Conservation (phyloP, 2,329 filamentous ascomycete species). For the Cladosporium cucumerinum region DNA sequence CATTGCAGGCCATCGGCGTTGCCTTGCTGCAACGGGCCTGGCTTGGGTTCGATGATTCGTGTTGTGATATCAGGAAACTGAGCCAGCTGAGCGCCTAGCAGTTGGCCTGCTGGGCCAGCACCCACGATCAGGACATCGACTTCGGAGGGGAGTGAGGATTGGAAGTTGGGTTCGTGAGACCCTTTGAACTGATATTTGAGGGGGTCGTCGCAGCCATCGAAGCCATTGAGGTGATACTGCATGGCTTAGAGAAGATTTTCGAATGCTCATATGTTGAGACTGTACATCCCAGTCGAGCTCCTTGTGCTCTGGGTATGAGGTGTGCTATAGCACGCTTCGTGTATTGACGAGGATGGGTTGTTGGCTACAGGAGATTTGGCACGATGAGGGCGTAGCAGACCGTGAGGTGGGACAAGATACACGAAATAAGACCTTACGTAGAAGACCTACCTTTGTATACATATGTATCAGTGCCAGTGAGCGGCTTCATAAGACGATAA, state of each 20-base stretch:
- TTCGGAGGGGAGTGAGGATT: conserved; percentile 33
- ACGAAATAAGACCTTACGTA: background rate
- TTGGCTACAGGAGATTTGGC: background rate
- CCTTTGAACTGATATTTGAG: conserved; percentile 30
- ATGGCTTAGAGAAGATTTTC: conserved; percentile 18
- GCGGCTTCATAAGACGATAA: background rate
- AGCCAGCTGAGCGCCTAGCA: conserved; percentile 51
- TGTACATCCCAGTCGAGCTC: background rate
- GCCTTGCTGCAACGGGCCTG: conserved; percentile 32
- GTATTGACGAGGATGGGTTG: background rate
- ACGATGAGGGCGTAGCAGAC: background rate
- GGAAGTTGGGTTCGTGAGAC: conserved; percentile 29
- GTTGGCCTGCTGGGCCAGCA: conserved; percentile 48
- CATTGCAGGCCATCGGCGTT: conserved; percentile 59
- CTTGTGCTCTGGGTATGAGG: background rate
- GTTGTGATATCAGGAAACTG: conserved; percentile 47
- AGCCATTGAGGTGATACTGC: conserved; percentile 37
- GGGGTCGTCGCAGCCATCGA: conserved; percentile 33
- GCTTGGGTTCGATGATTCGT: conserved; percentile 43
- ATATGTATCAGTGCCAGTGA: background rate
- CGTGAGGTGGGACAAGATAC: background rate
- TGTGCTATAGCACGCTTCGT: background rate
- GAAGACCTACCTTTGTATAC: background rate
- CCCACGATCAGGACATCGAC: conserved; percentile 51
- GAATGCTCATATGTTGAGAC: background rate